Conservation (phyloP, 2,329 filamentous ascomycete species). For the Huntiella abstrusa region DNA sequence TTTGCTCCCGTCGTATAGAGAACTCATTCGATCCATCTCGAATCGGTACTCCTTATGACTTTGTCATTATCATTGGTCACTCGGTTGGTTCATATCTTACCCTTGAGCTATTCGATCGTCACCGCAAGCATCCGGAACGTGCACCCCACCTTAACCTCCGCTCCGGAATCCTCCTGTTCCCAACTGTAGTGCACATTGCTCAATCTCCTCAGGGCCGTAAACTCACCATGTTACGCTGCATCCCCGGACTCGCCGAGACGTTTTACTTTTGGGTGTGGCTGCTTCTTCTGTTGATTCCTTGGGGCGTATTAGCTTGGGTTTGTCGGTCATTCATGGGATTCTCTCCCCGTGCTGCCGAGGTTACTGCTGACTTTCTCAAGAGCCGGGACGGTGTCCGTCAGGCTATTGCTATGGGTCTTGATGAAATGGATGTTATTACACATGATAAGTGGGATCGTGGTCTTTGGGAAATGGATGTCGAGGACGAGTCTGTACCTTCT, state of each 20-base stretch:
- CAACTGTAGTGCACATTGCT: constrained; percentile 55
- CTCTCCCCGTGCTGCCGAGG: constrained; percentile 26
- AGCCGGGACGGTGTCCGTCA: constrained; percentile 40
- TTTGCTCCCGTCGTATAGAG: constrained; percentile 19
- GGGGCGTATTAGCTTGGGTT: constrained; percentile 23
- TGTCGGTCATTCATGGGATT: constrained; percentile 27
- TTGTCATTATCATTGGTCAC: constrained; percentile 51
- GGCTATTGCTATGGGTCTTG: constrained; percentile 36
- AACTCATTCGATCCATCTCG: constrained; percentile 14
- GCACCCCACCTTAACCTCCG: constrained; percentile 24
- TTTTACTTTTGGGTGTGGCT: constrained; percentile 23
- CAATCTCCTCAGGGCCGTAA: constrained; percentile 39
- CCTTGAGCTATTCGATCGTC: constrained; percentile 46
- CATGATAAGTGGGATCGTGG: constrained; percentile 41
- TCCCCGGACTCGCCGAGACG: constrained; percentile 22
- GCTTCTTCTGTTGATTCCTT: constrained; percentile 25
- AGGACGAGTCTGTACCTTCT: neutral
- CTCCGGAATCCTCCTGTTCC: constrained; percentile 49
- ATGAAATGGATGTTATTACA: constrained; percentile 39
- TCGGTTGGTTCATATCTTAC: constrained; percentile 56
- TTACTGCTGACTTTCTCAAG: constrained; percentile 34
- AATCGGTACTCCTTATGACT: constrained; percentile 27
- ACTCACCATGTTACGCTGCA: constrained; percentile 20
- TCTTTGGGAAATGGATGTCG: constrained; percentile 28
- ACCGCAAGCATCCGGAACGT: constrained; percentile 22